These are phyloP conservation scores for Stachybotrys echinatus DNA, from an alignment of 2,329 filamentous ascomycete genomes.

Conservation along the genomic window DNA sequence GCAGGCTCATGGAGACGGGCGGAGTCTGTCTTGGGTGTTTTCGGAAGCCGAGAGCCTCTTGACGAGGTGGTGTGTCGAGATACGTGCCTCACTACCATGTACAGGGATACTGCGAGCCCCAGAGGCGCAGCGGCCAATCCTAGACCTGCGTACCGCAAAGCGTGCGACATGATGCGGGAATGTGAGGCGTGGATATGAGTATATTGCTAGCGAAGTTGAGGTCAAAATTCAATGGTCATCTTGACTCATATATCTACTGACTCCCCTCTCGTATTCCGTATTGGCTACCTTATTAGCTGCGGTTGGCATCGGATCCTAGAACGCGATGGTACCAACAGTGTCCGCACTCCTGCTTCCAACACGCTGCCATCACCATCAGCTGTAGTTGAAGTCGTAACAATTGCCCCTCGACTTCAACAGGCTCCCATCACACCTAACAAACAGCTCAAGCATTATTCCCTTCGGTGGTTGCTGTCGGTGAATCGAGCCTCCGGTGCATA, in stretches of 20 bases:
- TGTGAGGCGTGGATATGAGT: neutral
- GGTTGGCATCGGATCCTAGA: too few relatives aligned
- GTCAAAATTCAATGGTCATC: neutral
- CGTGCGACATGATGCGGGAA: neutral
- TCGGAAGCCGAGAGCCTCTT: neutral
- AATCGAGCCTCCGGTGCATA: too few relatives aligned
- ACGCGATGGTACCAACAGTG: too few relatives aligned
- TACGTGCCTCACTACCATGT: neutral
- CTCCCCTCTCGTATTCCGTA: neutral
- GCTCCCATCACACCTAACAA: too few relatives aligned
- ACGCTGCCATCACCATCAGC: too few relatives aligned
- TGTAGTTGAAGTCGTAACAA: too few relatives aligned
- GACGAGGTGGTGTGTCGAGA: neutral
- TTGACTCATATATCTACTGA: neutral
- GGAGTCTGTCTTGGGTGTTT: neutral
- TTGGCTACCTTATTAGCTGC: neutral
- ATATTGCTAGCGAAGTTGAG: neutral
- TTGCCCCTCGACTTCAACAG: too few relatives aligned
- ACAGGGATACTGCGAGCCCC: neutral
- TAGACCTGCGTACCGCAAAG: neutral
- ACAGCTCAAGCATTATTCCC: too few relatives aligned
- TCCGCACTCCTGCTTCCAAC: too few relatives aligned
- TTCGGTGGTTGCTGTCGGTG: too few relatives aligned
- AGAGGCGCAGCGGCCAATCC: neutral
- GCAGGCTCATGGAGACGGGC: neutral